Conservation (phyloP, 1,139 yeast genomes). For the Pichia sp. region DNA sequence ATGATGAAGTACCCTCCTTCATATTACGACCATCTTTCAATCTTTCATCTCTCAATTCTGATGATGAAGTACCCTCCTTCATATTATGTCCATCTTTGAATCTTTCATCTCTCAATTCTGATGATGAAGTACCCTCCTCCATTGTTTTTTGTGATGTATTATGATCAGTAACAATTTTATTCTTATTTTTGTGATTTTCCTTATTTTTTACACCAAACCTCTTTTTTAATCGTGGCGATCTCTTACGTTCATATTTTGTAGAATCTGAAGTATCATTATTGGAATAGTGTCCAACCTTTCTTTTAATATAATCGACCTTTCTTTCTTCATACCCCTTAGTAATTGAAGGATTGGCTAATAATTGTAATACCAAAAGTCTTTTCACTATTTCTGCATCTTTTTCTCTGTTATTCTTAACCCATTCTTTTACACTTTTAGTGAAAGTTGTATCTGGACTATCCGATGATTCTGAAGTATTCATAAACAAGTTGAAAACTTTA, state of each 20-base stretch:
- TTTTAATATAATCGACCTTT: not conserved
- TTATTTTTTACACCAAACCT: not conserved
- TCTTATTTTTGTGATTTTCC: not conserved
- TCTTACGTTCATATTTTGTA: no score
- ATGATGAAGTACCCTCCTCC: slow-evolving; percentile 7
- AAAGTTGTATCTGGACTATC: not conserved
- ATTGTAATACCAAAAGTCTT: slow-evolving; percentile 22
- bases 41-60: not conserved
- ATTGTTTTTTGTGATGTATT: no score
- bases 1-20: slow-evolving; percentile 1
- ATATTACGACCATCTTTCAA: not conserved
- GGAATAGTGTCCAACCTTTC: no score
- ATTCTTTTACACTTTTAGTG: slow-evolving; percentile 14
- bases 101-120: not conserved
- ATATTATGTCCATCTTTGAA: not conserved
- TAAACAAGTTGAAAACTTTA: slow-evolving; percentile 20
- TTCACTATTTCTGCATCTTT: slow-evolving; percentile 18
- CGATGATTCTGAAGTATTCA: slow-evolving; percentile 2
- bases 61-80: slow-evolving; percentile 1
- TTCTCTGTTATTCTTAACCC: slow-evolving; percentile 4
- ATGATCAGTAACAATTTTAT: no score
- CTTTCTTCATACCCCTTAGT: slow-evolving; percentile 8
- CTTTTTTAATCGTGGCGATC: not conserved
- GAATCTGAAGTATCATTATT: no score
- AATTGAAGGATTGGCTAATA: slow-evolving; percentile 25